Percentiles rank a stretch among this genome's conserved stretches.
These are phyloP conservation scores for Aegilops longissima DNA, from an alignment of 176 grass and related monocot genomes.

Conservation along the genomic window DNA sequence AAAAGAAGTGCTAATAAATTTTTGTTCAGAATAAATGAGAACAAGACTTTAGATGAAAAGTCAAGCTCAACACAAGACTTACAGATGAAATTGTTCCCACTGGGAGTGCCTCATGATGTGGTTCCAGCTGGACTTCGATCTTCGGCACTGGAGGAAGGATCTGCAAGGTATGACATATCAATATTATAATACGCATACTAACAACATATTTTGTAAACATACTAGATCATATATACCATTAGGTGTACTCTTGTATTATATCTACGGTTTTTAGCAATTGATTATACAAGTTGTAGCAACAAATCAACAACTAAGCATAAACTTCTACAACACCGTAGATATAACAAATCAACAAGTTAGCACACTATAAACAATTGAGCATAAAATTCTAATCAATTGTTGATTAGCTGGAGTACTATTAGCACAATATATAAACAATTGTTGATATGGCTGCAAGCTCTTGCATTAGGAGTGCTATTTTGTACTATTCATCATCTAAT, in stretches of 20 bases:
- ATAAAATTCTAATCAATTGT: too few species aligned
- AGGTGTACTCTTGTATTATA: not conserved
- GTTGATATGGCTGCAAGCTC: too few species aligned
- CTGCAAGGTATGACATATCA: conserved; percentile 33
- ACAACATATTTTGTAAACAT: not conserved
- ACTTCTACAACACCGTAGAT: not conserved
- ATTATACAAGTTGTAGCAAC: not conserved
- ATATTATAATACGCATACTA: conserved; percentile 18
- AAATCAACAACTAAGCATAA: not conserved
- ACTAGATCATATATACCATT: not conserved
- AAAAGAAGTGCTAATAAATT: conserved; percentile 1
- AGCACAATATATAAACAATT: too few species aligned
- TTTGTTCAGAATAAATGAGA: not conserved
- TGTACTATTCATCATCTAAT: not conserved
- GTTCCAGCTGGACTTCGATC: conserved; percentile 66
- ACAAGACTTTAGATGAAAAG: not conserved
- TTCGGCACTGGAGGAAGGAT: conserved; percentile 77
- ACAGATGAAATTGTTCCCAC: conserved; percentile 76
- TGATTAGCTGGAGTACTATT: too few species aligned
- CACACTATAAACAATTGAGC: too few species aligned
- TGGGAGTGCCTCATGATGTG: conserved; percentile 75
- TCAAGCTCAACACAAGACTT: conserved; percentile 24
- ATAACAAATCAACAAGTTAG: too few species aligned
- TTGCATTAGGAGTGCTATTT: not conserved
- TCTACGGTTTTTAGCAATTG: not conserved